Conservation (phyloP, 805 yeast species). For the Metschnikowia reukaufii region DNA sequence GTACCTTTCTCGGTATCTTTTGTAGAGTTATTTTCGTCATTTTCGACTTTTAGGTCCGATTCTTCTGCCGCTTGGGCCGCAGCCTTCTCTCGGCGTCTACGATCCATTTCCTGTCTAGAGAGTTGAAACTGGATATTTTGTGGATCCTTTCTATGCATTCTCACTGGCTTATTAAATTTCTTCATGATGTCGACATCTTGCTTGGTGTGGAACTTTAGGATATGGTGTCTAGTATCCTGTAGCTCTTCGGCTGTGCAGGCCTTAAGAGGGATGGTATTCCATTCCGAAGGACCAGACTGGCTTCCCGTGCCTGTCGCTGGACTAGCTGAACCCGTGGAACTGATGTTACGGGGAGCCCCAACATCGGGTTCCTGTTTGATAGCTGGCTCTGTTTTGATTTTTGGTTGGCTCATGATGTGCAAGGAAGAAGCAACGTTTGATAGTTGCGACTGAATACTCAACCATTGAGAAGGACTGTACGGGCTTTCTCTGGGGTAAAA, state of each 20-base stretch:
- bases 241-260: slow-evolving; percentile 74
- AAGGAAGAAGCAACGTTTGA: not conserved
- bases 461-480: not conserved
- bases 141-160: slow-evolving; percentile 93
- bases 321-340: slow-evolving; percentile 3
- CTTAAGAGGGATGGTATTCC: slow-evolving; percentile 60
- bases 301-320: slow-evolving; percentile 9
- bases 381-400: slow-evolving; percentile 29
- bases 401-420: slow-evolving; percentile 28
- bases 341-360: not conserved
- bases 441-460: not conserved
- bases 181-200: slow-evolving; percentile 67
- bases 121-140: slow-evolving; percentile 84
- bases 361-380: slow-evolving; percentile 26
- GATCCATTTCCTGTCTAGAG: slow-evolving; percentile 73
- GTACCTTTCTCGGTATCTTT: slow-evolving; percentile 19
- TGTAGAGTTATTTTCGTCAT: slow-evolving; percentile 11
- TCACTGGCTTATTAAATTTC: slow-evolving; percentile 77
- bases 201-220: slow-evolving; percentile 75
- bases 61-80: slow-evolving; percentile 20
- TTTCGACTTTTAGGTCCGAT: slow-evolving; percentile 16
- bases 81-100: slow-evolving; percentile 40
- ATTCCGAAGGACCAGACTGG: slow-evolving; percentile 25
- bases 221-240: slow-evolving; percentile 72
- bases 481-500: slow-evolving; percentile 2